phyloP scores from a whole-genome alignment of 2,329 filamentous ascomycete species.

The Diaporthe aspalathi region DNA sequence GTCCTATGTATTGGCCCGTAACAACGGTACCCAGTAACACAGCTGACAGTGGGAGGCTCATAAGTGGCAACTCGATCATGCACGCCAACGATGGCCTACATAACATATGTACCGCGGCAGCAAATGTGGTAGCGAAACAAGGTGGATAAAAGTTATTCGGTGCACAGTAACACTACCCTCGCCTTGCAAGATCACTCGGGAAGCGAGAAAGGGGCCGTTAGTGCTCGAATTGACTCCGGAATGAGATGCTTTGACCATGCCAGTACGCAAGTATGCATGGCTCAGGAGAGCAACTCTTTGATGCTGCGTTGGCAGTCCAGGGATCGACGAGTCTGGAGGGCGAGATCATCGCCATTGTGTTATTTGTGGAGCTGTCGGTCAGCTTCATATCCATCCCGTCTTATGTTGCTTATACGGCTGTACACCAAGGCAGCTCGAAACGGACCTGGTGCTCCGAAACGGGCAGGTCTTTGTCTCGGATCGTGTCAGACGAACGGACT shows the following conservation, averaged over 20 bases:
- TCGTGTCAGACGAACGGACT: constrained; percentile 6
- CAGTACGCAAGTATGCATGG: neutral
- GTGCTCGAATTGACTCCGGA: too few species aligned
- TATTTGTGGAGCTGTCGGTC: neutral
- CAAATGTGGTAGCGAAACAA: too few species aligned
- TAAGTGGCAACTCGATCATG: neutral
- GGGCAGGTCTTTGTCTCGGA: neutral
- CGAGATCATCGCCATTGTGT: neutral
- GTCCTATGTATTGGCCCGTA: neutral
- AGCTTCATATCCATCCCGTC: neutral
- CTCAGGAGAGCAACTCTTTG: neutral
- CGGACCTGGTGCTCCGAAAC: constrained; percentile 4
- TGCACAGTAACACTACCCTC: too few species aligned
- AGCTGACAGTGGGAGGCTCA: neutral
- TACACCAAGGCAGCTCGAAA: constrained; percentile 8
- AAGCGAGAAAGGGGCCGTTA: too few species aligned
- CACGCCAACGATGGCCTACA: neutral
- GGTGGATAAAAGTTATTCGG: too few species aligned
- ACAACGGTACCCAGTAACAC: neutral
- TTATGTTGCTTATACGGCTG: too few species aligned
- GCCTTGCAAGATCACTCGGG: neutral
- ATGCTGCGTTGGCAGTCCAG: neutral
- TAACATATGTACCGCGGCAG: neutral
- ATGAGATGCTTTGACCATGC: too few species aligned
- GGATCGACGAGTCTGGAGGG: neutral